Conservation (phyloP, 2,329 filamentous ascomycete genomes). For the Tolypocladium ovalisporum region DNA sequence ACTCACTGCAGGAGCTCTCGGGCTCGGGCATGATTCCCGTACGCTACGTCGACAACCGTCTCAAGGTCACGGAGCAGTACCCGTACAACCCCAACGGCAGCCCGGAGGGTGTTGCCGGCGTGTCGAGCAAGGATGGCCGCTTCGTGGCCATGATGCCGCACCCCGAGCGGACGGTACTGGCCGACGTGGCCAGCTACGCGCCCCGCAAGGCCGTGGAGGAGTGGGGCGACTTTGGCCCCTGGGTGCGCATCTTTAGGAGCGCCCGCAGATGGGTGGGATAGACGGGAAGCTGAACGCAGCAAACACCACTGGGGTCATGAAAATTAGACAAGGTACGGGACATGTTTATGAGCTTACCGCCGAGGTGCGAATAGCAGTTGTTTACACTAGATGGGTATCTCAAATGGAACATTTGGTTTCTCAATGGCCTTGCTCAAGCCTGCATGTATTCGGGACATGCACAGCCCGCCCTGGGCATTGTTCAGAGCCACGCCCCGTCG, state of each 20-base stretch:
- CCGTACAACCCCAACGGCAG: constrained; percentile 83
- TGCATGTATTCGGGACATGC: no score
- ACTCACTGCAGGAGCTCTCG: constrained; percentile 43
- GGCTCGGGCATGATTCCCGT: constrained; percentile 62
- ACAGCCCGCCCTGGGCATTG: no score
- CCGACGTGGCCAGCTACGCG: constrained; percentile 66
- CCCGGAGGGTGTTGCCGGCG: constrained; percentile 69
- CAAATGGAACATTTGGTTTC: background rate
- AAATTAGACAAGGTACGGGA: background rate
- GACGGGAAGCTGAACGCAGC: background rate
- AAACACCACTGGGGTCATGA: background rate
- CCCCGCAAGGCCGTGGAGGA: constrained; percentile 45
- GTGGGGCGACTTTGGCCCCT: constrained; percentile 77
- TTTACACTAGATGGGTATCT: background rate
- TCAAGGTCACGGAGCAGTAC: constrained; percentile 67
- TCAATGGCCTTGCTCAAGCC: background rate
- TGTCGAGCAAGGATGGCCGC: constrained; percentile 65
- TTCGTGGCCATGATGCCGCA: constrained; percentile 90
- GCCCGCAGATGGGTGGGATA: constrained; percentile 78
- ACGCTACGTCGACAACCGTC: constrained; percentile 74
- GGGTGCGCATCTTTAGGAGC: constrained; percentile 78
- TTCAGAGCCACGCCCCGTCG: no score
- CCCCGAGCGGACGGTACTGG: constrained; percentile 79
- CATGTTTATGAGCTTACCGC: background rate
- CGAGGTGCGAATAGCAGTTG: background rate